These are phyloP conservation scores for Silene coronaria DNA, from an alignment of 179 eudicot genomes.

Conservation along the genomic window DNA sequence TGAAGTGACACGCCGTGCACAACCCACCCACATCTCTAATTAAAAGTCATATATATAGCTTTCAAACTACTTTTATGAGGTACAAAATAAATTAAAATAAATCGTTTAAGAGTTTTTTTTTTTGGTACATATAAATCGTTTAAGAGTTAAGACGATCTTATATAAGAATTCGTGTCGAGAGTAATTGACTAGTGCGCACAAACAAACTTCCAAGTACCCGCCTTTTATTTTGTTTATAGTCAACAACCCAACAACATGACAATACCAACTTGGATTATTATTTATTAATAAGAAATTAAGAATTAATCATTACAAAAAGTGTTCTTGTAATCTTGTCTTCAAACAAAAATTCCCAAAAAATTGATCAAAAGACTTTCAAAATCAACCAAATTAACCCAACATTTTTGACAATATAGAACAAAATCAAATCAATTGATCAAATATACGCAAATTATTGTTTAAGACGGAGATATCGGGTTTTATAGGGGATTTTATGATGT, in stretches of 20 bases:
- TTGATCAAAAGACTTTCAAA: neutral
- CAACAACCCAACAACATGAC: neutral
- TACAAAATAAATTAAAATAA: too few relatives aligned
- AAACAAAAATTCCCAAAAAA: neutral
- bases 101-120: too few relatives aligned
- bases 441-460: too few relatives aligned
- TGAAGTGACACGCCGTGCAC: too few relatives aligned
- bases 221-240: neutral
- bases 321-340: neutral
- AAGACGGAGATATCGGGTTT: too few relatives aligned
- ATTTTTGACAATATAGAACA: neutral
- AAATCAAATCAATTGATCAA: neutral
- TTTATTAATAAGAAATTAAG: neutral
- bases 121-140: too few relatives aligned
- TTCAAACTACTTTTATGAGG: too few relatives aligned
- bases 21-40: too few relatives aligned
- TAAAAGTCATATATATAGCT: too few relatives aligned
- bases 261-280: neutral
- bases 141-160: too few relatives aligned
- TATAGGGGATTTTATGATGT: conserved; percentile 22
- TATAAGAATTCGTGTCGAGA: too few relatives aligned
- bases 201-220: conserved; percentile 6
- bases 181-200: conserved; percentile 10
- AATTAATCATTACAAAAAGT: neutral
- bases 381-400: neutral